A percentile compares a stretch with the other conserved stretches of the same genome.
Evolutionary conservation across 1,284 basidiomycete genomes (phyloP).

Genomic region (Cryptococcus sp.): DNA sequence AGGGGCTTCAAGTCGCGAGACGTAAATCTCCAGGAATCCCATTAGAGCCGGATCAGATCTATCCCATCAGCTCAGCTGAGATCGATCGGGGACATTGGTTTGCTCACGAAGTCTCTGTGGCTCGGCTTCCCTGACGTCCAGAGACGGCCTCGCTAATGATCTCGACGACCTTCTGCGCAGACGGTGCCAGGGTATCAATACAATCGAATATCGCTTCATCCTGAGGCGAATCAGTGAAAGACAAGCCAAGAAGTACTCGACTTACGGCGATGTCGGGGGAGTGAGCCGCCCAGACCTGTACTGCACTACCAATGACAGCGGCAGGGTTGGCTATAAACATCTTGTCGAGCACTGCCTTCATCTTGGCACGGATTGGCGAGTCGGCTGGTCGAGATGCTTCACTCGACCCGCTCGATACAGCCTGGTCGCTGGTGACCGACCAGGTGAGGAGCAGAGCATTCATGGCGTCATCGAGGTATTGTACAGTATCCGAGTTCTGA

Average conservation of each 20-base stretch:
- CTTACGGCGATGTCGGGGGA: conserved; percentile 28
- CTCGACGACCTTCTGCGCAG: conserved; percentile 80
- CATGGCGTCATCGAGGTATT: conserved; percentile 36
- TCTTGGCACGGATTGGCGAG: conserved; percentile 53
- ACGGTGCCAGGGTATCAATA: conserved; percentile 75
- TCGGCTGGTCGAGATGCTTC: conserved; percentile 37
- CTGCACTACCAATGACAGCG: conserved; percentile 65
- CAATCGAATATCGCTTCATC: conserved; percentile 67
- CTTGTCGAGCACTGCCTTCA: conserved; percentile 75
- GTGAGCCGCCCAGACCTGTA: conserved; percentile 33
- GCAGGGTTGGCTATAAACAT: conserved; percentile 73
- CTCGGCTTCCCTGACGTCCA: conserved; percentile 15
- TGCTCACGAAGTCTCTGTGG: conserved; percentile 13
- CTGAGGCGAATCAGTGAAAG: conserved; percentile 16
- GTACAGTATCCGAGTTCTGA: conserved; percentile 15
- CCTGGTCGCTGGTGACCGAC: conserved; percentile 21
- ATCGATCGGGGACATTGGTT: background rate
- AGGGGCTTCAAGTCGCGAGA: conserved; percentile 78
- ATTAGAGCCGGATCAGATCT: conserved; percentile 40
- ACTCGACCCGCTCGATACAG: background rate
- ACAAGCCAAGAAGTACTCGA: background rate
- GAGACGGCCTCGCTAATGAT: conserved; percentile 71
- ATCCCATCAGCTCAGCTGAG: conserved; percentile 52
- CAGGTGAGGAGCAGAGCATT: conserved; percentile 35
- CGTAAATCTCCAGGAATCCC: conserved; percentile 78